These are phyloP conservation scores for Penicillium canariense DNA, from an alignment of 495 filamentous ascomycete genomes.

Conservation along the genomic window DNA sequence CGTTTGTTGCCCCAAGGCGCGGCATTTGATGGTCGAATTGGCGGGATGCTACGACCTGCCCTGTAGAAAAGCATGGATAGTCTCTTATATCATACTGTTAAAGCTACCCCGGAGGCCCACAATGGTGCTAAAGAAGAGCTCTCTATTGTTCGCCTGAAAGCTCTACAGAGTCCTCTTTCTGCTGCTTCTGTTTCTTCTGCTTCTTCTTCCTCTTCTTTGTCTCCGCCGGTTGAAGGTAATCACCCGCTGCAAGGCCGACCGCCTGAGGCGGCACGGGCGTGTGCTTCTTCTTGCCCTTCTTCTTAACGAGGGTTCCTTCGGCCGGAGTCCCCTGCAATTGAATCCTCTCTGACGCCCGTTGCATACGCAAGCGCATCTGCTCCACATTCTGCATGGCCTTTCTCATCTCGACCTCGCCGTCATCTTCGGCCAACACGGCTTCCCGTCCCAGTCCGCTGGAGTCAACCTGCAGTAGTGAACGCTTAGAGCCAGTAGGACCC, in stretches of 20 bases:
- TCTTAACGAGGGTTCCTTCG: slow-evolving; percentile 74
- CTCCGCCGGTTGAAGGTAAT: background rate
- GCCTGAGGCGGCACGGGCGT: background rate
- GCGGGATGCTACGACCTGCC: background rate
- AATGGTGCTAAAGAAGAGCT: background rate
- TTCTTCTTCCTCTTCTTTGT: slow-evolving; percentile 18
- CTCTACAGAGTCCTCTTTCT: slow-evolving; percentile 6
- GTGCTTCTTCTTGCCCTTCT: slow-evolving; percentile 60
- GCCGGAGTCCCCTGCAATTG: slow-evolving; percentile 65
- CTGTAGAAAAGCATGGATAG: background rate
- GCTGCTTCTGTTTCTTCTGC: slow-evolving; percentile 21
- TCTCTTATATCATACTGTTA: background rate
- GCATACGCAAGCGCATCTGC: slow-evolving; percentile 82
- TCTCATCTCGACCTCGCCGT: slow-evolving; percentile 78
- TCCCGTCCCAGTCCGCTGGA: slow-evolving; percentile 67
- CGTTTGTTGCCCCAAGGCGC: background rate
- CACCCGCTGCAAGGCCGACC: background rate
- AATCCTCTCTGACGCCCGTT: slow-evolving; percentile 80
- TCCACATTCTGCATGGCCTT: slow-evolving; percentile 85
- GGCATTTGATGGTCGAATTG: background rate
- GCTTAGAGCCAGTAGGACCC: slow-evolving; percentile 45
- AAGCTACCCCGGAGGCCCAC: background rate
- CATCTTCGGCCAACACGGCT: slow-evolving; percentile 12
- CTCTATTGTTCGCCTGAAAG: background rate
- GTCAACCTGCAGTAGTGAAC: slow-evolving; percentile 74